These are phyloP conservation scores for Magnolia sinica DNA, from an alignment of 164 flowering plant genomes.

Conservation along the genomic window DNA sequence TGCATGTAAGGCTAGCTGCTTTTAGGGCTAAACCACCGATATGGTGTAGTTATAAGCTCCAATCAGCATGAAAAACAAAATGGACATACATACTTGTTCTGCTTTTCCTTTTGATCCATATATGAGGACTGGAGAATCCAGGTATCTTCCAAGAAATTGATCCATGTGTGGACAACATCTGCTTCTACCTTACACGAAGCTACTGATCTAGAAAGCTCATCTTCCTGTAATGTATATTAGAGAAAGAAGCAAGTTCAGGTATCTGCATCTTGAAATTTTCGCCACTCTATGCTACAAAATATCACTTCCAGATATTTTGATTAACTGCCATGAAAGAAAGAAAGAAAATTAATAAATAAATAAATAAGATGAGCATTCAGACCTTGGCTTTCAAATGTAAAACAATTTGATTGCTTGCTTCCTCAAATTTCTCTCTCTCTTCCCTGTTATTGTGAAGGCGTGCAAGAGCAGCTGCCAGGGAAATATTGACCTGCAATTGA, in stretches of 20 bases:
- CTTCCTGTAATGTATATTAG: constrained; percentile 49
- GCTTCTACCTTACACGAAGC: constrained; percentile 65
- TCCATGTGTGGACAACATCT: constrained; percentile 81
- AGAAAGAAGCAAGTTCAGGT: background rate
- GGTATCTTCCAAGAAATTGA: constrained; percentile 91
- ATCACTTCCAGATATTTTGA: background rate
- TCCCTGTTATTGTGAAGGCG: constrained; percentile 75
- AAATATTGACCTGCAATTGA: constrained; percentile 51
- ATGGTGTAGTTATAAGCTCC: background rate
- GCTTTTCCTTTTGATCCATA: constrained; percentile 65
- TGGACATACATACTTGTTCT: constrained; percentile 58
- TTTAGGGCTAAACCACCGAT: background rate
- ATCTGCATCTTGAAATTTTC: background rate
- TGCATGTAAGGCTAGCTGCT: background rate
- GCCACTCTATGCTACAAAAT: background rate
- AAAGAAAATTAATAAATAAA: background rate
- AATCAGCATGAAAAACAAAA: background rate
- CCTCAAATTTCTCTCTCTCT: constrained; percentile 85
- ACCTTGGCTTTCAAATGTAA: constrained; percentile 72
- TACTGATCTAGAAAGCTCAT: constrained; percentile 76
- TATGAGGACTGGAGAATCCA: constrained; percentile 77
- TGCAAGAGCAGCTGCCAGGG: constrained; percentile 53
- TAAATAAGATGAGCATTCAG: constrained; percentile 2
- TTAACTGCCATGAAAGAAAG: background rate
- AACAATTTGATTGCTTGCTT: constrained; percentile 76